phyloP scores from a whole-genome alignment of 345 rosid species.

The Eucalyptus tenuipes region DNA sequence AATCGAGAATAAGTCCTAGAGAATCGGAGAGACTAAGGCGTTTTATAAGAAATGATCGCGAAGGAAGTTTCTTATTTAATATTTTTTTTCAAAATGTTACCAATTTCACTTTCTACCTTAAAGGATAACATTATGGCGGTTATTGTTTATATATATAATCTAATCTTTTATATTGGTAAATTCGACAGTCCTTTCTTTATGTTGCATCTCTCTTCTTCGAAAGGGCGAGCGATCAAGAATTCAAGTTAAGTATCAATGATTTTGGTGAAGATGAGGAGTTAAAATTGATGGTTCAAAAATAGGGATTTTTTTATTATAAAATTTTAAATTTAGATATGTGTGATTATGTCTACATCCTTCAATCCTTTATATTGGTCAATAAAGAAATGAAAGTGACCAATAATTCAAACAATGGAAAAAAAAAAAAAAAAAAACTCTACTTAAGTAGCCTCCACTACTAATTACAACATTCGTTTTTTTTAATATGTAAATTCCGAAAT shows the following conservation, averaged over 20 bases:
- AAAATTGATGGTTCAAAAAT: not conserved
- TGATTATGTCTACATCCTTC: not conserved
- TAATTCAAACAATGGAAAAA: not conserved
- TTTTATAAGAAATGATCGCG: too few relatives aligned
- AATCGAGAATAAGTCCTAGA: too few relatives aligned
- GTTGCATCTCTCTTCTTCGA: not conserved
- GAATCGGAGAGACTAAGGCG: too few relatives aligned
- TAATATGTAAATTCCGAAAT: not conserved
- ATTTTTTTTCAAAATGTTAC: too few relatives aligned
- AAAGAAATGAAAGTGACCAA: not conserved
- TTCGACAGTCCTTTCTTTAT: too few relatives aligned
- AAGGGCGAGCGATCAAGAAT: not conserved
- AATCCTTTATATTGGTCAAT: not conserved
- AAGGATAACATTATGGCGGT: not conserved
- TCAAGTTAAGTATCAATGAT: not conserved
- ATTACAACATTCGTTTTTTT: not conserved
- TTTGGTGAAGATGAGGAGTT: not conserved
- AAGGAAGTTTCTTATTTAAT: too few relatives aligned
- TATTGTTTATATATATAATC: not conserved
- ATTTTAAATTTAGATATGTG: not conserved
- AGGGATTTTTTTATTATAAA: not conserved
- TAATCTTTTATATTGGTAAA: not conserved
- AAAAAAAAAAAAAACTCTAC: not conserved
- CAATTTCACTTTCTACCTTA: too few relatives aligned
- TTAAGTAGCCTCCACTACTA: not conserved